Percentiles rank a stretch among this genome's conserved stretches.
These are phyloP conservation scores for Lenwebbia sp. DNA, from an alignment of 345 rosid genomes.

Conservation along the genomic window DNA sequence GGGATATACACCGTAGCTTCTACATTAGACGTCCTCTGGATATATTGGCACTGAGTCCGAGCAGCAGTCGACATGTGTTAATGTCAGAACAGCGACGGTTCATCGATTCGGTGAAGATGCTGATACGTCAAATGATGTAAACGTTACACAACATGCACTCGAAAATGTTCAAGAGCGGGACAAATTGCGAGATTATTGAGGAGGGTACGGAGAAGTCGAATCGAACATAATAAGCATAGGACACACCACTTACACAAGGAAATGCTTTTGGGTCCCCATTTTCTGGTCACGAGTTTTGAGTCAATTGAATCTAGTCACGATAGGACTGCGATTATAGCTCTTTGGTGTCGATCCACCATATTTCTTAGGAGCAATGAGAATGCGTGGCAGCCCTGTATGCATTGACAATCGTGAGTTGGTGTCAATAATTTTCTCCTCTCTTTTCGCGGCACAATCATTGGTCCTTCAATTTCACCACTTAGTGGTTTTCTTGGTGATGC, in stretches of 20 bases:
- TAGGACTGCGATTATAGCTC: not conserved
- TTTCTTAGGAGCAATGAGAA: not conserved
- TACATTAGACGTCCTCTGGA: not conserved
- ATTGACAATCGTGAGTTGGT: not conserved
- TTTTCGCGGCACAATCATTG: not conserved
- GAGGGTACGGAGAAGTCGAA: not conserved
- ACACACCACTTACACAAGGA: not conserved
- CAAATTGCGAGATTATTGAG: not conserved
- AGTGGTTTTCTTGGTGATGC: not conserved
- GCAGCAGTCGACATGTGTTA: too few relatives aligned
- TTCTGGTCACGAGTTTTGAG: not conserved
- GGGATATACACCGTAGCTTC: not conserved
- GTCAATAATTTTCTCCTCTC: not conserved
- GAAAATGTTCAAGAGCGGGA: not conserved
- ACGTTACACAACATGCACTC: not conserved
- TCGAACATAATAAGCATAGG: not conserved
- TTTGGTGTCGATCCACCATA: not conserved
- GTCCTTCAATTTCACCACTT: not conserved
- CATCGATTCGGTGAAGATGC: not conserved
- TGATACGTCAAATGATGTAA: not conserved
- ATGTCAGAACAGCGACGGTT: rapidly evolving
- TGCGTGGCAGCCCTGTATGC: not conserved
- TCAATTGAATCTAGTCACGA: not conserved
- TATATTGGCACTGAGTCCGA: not conserved
- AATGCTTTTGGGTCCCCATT: not conserved